Evolutionary conservation across 176 grass and related monocot genomes (phyloP), one percentile per base, ranked within the genome.

Genomic region (Aegilops umbellulata): DNA sequence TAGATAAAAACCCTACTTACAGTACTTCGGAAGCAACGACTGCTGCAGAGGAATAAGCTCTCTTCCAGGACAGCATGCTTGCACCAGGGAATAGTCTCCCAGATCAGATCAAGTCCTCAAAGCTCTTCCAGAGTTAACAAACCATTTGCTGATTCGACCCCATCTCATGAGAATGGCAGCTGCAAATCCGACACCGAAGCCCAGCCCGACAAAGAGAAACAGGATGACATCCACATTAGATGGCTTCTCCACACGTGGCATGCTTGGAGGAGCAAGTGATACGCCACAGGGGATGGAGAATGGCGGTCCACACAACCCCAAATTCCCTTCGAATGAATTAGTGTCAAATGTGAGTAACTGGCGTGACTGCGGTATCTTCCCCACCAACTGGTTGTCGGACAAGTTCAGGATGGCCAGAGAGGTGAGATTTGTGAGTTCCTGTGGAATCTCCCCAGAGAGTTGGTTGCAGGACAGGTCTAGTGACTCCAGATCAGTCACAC

Each of bases 371-470:
- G 86, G 89, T 83, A 89, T 86, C 11, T 53, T 16, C 14, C 92
- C 89, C 1, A 39, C 24, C 22, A 91, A 66, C 8, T 77, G 68
- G 12, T 93, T 93, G 36, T 35, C 22, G 1, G 86, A 91, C 16
- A 93, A 42, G 26, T 93, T 88, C 4, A 91, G 23, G 3, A 0
- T 4, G 10, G 7, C 22, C 4, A 86, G 68, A 58, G 49, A 94
- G 19, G 60, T 91, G 1, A 94, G 76, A 0, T 80, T 13, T 26
- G 86, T 76, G 1, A 91, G 69, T 25, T 81, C 78, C 3, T 62
- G 19, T 0, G 86, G 64, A 29, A 83, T 88, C 10, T 78, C 26
- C 13, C 86, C 64, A 1, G 46, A 69, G 0, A 83, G 73, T 35
- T 62, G 25, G 64, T 83, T 88, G 35, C 8, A 34, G 5, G 86